phyloP scores from a whole-genome alignment of 192 early-diverging fungal species.

The Rhizophlyctis rosea region DNA sequence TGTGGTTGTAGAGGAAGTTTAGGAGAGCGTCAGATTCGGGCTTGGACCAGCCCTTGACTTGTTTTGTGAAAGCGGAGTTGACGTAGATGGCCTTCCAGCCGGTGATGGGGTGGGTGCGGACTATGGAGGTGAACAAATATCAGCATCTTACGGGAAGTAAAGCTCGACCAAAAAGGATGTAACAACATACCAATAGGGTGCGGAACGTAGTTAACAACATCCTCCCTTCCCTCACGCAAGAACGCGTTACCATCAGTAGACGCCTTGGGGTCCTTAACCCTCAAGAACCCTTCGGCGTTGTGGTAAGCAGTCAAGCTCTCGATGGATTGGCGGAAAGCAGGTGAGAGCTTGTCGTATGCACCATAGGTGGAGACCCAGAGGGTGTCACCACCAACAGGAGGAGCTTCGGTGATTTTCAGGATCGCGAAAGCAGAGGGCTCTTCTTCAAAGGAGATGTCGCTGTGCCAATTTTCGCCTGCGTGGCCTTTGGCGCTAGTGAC shows the following conservation, averaged over 20 bases:
- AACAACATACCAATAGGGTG: conserved; percentile 13
- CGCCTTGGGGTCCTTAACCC: conserved; percentile 1
- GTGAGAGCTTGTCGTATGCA: conserved; percentile 60
- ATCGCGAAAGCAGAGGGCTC: conserved; percentile 54
- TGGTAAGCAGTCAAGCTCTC: conserved; percentile 61
- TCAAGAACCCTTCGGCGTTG: conserved; percentile 27
- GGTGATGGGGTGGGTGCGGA: conserved; percentile 70
- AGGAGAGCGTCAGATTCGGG: conserved; percentile 56
- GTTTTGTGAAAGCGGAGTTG: conserved; percentile 60
- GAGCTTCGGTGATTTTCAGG: conserved; percentile 44
- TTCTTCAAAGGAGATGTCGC: conserved; percentile 55
- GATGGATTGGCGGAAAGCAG: conserved; percentile 49
- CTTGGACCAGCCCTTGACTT: conserved; percentile 48
- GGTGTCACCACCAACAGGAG: conserved; percentile 54
- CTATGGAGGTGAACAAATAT: not conserved
- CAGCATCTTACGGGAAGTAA: not conserved
- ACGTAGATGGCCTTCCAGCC: conserved; percentile 66
- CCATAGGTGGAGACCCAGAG: conserved; percentile 56
- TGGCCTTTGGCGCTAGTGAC: conserved; percentile 11
- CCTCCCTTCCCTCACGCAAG: conserved; percentile 12
- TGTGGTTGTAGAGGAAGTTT: conserved; percentile 54
- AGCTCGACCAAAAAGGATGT: not conserved
- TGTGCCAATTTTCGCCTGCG: conserved; percentile 43
- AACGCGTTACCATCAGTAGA: conserved; percentile 1
- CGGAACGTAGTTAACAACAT: not conserved